Evolutionary conservation across 1,284 basidiomycete species (phyloP).

Genomic region (Puccinia novopanici): DNA sequence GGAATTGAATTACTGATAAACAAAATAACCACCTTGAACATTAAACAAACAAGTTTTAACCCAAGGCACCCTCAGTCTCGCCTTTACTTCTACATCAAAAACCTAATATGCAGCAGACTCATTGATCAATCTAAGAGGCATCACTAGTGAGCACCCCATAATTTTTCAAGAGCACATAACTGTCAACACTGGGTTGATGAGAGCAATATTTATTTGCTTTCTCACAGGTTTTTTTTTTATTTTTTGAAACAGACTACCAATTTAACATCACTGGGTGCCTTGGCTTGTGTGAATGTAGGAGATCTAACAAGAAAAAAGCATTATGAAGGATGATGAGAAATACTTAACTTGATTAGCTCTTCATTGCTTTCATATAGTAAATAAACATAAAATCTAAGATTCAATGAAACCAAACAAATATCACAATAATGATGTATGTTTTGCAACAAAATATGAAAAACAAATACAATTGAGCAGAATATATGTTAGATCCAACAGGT

Average conservation of each 20-base stretch:
- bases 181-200: background rate
- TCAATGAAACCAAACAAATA: no score
- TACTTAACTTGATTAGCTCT: no score
- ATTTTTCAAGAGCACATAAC: background rate
- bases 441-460: no score
- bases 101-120: conserved; percentile 12
- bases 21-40: no score
- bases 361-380: no score
- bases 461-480: no score
- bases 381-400: no score
- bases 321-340: no score
- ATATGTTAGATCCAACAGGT: conserved; percentile 47
- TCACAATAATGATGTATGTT: no score
- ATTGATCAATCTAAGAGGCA: background rate
- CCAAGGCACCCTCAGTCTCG: conserved; percentile 24
- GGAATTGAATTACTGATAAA: no score
- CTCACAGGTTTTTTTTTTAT: background rate
- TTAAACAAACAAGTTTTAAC: no score
- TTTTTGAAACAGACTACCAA: conserved; percentile 26
- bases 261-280: conserved; percentile 35
- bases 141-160: background rate
- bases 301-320: no score
- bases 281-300: background rate
- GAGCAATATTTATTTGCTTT: background rate
- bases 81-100: conserved; percentile 28